Evolutionary conservation across 179 eudicot genomes (phyloP).

Genomic region (Actinidia arguta): DNA sequence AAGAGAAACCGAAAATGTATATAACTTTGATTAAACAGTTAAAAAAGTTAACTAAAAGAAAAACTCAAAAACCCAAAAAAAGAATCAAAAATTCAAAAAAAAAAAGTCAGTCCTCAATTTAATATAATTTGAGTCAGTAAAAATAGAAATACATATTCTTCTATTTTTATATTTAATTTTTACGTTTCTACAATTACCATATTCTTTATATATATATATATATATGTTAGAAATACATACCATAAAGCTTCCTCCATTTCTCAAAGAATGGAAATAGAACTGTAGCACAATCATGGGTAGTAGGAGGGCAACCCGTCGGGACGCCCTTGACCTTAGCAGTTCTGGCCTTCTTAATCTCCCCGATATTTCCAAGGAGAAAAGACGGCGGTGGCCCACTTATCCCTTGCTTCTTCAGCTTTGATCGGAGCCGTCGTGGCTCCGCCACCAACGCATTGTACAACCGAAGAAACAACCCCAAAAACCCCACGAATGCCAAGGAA

Average conservation of each 20-base stretch:
- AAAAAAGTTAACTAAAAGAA: neutral
- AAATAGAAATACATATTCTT: too few species aligned
- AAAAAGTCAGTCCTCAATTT: too few species aligned
- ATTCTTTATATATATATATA: too few species aligned
- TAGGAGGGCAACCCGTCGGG: too few species aligned
- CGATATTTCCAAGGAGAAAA: slow-evolving; percentile 11
- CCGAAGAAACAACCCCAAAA: neutral
- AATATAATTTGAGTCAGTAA: too few species aligned
- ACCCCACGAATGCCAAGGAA: neutral
- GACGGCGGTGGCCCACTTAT: slow-evolving; percentile 12
- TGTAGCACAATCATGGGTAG: slow-evolving; percentile 12
- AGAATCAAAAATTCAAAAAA: too few species aligned
- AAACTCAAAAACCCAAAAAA: too few species aligned
- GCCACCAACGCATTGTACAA: neutral
- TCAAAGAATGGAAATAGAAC: slow-evolving; percentile 23
- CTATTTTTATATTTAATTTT: too few species aligned
- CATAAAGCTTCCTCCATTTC: slow-evolving; percentile 22
- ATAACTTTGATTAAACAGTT: too few species aligned
- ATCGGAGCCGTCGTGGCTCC: slow-evolving; percentile 3
- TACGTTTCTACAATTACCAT: too few species aligned
- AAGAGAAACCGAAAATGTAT: too few species aligned
- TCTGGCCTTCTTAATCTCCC: slow-evolving; percentile 16
- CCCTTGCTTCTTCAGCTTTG: slow-evolving; percentile 13
- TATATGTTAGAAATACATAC: neutral
- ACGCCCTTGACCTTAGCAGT: too few species aligned